A percentile compares a stretch with the other conserved stretches of the same genome.
phyloP scores from a whole-genome alignment of 2,329 filamentous ascomycete species.

The Talaromyces sp. region DNA sequence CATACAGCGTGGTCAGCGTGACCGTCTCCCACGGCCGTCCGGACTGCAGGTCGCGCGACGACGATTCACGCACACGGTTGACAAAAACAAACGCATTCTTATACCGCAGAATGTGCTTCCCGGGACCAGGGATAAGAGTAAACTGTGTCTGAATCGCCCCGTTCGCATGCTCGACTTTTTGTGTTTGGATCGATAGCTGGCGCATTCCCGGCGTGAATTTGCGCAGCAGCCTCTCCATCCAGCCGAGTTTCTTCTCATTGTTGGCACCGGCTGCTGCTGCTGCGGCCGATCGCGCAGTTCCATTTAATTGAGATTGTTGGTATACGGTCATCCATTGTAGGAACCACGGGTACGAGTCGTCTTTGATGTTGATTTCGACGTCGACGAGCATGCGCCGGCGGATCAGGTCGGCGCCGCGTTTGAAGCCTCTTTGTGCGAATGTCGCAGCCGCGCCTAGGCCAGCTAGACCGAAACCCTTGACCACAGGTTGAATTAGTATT shows the following conservation, averaged over 20 bases:
- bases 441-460: conserved; percentile 77
- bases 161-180: conserved; percentile 56
- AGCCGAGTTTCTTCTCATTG: conserved; percentile 30
- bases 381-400: conserved; percentile 86
- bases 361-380: conserved; percentile 90
- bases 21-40: conserved; percentile 93
- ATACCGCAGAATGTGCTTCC: conserved; percentile 81
- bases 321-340: conserved; percentile 89
- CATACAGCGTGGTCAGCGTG: conserved; percentile 84
- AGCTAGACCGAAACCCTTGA: conserved; percentile 78
- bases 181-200: conserved; percentile 61
- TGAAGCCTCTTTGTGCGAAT: conserved; percentile 70
- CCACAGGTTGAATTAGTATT: background rate
- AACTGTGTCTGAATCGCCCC: conserved; percentile 74
- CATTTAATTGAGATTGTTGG: conserved; percentile 57
- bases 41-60: conserved; percentile 69
- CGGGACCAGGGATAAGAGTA: conserved; percentile 84
- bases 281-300: conserved; percentile 39
- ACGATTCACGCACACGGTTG: conserved; percentile 76
- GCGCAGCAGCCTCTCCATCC: conserved; percentile 51
- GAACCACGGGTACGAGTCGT: conserved; percentile 90
- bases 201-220: conserved; percentile 57
- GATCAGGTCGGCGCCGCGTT: conserved; percentile 66
- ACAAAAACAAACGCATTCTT: conserved; percentile 82
- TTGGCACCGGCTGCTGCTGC: conserved; percentile 21